These are phyloP conservation scores for Zopfochytrium polystomum DNA, from an alignment of 371 early-diverging fungal species.

Conservation along the genomic window DNA sequence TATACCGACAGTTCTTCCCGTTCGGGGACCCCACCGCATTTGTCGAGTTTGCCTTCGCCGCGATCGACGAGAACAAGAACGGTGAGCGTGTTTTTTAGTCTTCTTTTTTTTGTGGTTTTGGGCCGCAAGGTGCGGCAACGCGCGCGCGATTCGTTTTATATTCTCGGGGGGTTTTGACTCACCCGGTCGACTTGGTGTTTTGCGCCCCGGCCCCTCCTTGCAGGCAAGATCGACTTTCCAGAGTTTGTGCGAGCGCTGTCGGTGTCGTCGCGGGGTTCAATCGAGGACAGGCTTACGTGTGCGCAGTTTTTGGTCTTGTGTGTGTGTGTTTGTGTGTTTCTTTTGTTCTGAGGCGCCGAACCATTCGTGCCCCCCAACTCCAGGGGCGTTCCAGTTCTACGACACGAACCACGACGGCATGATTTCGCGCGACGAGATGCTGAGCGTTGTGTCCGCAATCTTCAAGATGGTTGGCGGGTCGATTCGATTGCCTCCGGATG, in stretches of 20 bases:
- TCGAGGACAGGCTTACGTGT: conserved; percentile 31
- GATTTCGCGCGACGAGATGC: conserved; percentile 87
- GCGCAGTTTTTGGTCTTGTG: not conserved
- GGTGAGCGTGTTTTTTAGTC: conserved; percentile 28
- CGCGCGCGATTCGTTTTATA: too few species aligned
- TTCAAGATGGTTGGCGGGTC: conserved; percentile 92
- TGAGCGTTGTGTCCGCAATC: conserved; percentile 84
- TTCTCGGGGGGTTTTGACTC: too few species aligned
- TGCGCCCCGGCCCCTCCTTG: too few species aligned
- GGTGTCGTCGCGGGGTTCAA: conserved; percentile 82
- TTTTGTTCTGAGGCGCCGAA: conserved; percentile 1
- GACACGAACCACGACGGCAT: conserved; percentile 89
- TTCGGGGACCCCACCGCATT: conserved; percentile 91
- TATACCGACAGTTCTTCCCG: conserved; percentile 95
- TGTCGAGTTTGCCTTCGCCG: conserved; percentile 65
- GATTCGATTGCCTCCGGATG: conserved; percentile 84
- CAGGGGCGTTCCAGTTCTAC: conserved; percentile 72
- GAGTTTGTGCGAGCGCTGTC: conserved; percentile 89
- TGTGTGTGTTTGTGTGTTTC: not conserved
- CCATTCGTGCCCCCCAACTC: conserved; percentile 19
- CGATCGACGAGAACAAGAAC: conserved; percentile 47
- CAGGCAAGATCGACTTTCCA: conserved; percentile 75
- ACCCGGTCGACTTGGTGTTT: too few species aligned
- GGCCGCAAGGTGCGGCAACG: too few species aligned
- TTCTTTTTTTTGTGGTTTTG: not conserved